Base-by-base conservation (phyloP, 2,329 filamentous ascomycete genomes). In the Colletotrichum sp. region DNA sequence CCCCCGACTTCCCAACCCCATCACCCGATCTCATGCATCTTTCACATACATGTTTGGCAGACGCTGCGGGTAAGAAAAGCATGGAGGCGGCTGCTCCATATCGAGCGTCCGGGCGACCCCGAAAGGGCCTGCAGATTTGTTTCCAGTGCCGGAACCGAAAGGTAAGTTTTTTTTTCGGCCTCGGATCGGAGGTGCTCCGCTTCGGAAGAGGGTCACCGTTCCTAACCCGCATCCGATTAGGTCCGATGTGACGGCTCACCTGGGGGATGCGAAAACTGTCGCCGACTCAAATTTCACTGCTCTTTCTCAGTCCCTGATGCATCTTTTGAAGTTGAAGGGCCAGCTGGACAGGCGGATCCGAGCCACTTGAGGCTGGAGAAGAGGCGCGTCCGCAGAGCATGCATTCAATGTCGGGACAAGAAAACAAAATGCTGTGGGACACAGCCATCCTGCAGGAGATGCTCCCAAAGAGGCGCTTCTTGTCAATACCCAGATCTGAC, bases 141-240 rank as follows among this genome's bases (percentile, higher is more conserved):
- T 75, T 75, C 34, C 75, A 75, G 30, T 77, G 71, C 62, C 75
- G 75, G 21, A 77, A 77, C 75, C 71, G 75, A 60, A 74, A 77
- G 71, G 71, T 75, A 18, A 52, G 71, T 64, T 32, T 21, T n/a
- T 21, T 52, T 52, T 52, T 5, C 44, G 44, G 44, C 44, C 44
- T 13, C 21, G 24, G 30, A 55, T 26, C 65, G 26, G 30, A 15
- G 52, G 32, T 36, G 52, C 64, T 44, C 28, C 63, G 63, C 32
- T 65, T 64, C 59, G 34, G 49, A 64, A 64, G 26, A 65, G 16
- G 60, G 21, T 28, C 32, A 32, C 15, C 13, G n/a, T 16, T 5
- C 5, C 72, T 75, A 67, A 75, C 72, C 62, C 26, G 34, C 49
- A 55, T 10, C 36, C 71, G 64, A 64, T 24, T 36, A 73, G 71